phyloP scores from a whole-genome alignment of 2,329 filamentous ascomycete species.

The Sarocladium oryzae region DNA sequence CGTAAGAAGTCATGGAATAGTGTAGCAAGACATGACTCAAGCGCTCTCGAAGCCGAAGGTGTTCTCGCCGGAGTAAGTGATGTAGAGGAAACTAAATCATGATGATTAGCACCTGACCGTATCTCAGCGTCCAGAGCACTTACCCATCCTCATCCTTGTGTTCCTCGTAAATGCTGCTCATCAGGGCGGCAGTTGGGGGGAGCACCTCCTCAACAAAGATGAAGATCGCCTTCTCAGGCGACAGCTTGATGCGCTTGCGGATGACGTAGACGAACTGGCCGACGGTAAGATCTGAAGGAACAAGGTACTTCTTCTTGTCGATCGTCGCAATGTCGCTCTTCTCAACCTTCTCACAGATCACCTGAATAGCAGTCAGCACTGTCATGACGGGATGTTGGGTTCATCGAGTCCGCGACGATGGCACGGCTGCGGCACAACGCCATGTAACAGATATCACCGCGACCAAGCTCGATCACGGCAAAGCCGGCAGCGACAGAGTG shows the following conservation, averaged over 20 bases:
- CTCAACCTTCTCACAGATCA: slow-evolving; percentile 99
- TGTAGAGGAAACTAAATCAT: slow-evolving; percentile 79
- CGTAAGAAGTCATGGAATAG: slow-evolving; percentile 1
- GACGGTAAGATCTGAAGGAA: slow-evolving; percentile 94
- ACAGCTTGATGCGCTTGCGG: slow-evolving; percentile 99
- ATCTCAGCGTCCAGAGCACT: slow-evolving; percentile 19
- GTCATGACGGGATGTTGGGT: background rate
- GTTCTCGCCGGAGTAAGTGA: slow-evolving; percentile 99
- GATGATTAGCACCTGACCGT: slow-evolving; percentile 14
- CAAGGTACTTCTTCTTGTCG: slow-evolving; percentile 99
- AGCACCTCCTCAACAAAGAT: slow-evolving; percentile 99
- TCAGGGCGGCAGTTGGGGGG: slow-evolving; percentile 90
- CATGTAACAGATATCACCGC: too few species aligned
- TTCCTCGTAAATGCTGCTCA: slow-evolving; percentile 99
- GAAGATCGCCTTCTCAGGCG: slow-evolving; percentile 99
- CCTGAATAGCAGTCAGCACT: slow-evolving; percentile 44
- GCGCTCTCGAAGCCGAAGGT: slow-evolving; percentile 63
- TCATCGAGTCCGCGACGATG: background rate
- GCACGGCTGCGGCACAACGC: too few species aligned
- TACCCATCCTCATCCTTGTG: slow-evolving; percentile 82
- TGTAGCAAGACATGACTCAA: slow-evolving; percentile 14
- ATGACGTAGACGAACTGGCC: slow-evolving; percentile 99
- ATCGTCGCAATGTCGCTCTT: slow-evolving; percentile 99
- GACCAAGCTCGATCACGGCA: too few species aligned
- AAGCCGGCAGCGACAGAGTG: too few species aligned